Evolutionary conservation across 768 basidiomycete species (phyloP).

Genomic region (Suillus plorans): DNA sequence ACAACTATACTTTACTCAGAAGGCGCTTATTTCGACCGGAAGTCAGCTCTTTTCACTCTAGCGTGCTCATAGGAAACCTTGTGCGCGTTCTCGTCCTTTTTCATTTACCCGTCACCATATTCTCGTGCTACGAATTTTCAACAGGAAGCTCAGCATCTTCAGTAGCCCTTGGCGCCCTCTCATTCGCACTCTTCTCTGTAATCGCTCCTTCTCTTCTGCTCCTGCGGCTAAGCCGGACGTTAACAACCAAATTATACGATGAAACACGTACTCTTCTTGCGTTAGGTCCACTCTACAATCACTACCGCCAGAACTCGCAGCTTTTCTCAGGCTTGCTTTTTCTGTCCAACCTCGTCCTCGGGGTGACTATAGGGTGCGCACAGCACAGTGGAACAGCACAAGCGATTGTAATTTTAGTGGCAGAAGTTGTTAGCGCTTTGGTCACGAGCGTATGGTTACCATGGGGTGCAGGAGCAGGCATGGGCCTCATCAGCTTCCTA

Average conservation of each 20-base stretch:
- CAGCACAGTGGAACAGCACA: slow-evolving; percentile 91
- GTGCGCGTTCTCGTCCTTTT: slow-evolving; percentile 89
- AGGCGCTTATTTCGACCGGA: slow-evolving; percentile 45
- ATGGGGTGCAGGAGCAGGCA: slow-evolving; percentile 95
- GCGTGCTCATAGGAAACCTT: slow-evolving; percentile 85
- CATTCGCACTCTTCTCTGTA: slow-evolving; percentile 79
- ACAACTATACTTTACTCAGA: slow-evolving; percentile 24
- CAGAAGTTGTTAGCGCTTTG: slow-evolving; percentile 85
- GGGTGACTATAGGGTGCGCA: slow-evolving; percentile 83
- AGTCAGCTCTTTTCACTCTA: slow-evolving; percentile 78
- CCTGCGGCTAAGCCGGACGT: slow-evolving; percentile 73
- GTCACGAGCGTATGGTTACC: slow-evolving; percentile 94
- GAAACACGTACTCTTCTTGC: slow-evolving; percentile 90
- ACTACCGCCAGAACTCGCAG: slow-evolving; percentile 89
- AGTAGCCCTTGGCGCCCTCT: slow-evolving; percentile 76
- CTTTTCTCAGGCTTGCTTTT: slow-evolving; percentile 84
- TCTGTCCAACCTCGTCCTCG: slow-evolving; percentile 78
- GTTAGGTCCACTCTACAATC: slow-evolving; percentile 92
- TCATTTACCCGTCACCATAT: slow-evolving; percentile 92
- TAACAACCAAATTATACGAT: slow-evolving; percentile 90
- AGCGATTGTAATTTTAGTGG: slow-evolving; percentile 83
- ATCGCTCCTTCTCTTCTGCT: slow-evolving; percentile 74
- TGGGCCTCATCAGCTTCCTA: slow-evolving; percentile 94
- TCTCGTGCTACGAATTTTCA: slow-evolving; percentile 70
- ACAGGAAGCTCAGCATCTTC: slow-evolving; percentile 52